Evolutionary conservation across 164 flowering plant species (phyloP), one percentile per base, ranked within the genome.

Genomic region (Dillenia suffruticosa): DNA sequence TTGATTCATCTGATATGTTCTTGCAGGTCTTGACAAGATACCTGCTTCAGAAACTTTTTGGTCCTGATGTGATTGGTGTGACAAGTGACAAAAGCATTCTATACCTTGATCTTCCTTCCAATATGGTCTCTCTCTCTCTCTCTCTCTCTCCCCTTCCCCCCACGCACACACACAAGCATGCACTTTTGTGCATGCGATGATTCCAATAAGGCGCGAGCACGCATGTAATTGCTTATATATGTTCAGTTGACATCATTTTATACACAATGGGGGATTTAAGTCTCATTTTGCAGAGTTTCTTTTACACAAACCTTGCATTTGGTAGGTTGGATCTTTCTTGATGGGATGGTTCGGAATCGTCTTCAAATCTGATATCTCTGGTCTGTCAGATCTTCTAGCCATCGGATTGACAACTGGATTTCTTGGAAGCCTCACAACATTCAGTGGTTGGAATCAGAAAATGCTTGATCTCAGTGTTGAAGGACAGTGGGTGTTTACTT

Each of bases 381-480:
- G 46, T 3, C 50, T 86, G 1, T 94, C 97, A 7, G 89, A 87
- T 44, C 62, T 72, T 66, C 74, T 94, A 22, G 96, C 92, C 43
- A 75, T 94, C 40, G 99, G 96, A 54, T 61, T 91, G 66, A 74
- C 89, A 19, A 94, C 99, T 11, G 99, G 99, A 66, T 91, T 84
- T 72, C 67, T 94, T 67, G 99, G 99, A 72, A 94, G 99, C 70
- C 89, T 91, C 47, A 91, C 99, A 49, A 94, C 99, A 50, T 94
- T 94, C 77, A 94, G 99, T 49, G 95, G 96, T 13, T 94, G 99
- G 99, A 94, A 86, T 64, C 99, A 91, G 79, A 85, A 89, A 69
- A 91, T 94, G 96, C 84, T 94, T 55, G 91, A 89, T 15, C 92
- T 89, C 40, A 73, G 86, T 62, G 82, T 74, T 48, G 52, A 77